Evolutionary conservation across 176 grass and related monocot genomes (phyloP), one percentile per base, ranked within the genome.

Genomic region (Melocanna baccifera): DNA sequence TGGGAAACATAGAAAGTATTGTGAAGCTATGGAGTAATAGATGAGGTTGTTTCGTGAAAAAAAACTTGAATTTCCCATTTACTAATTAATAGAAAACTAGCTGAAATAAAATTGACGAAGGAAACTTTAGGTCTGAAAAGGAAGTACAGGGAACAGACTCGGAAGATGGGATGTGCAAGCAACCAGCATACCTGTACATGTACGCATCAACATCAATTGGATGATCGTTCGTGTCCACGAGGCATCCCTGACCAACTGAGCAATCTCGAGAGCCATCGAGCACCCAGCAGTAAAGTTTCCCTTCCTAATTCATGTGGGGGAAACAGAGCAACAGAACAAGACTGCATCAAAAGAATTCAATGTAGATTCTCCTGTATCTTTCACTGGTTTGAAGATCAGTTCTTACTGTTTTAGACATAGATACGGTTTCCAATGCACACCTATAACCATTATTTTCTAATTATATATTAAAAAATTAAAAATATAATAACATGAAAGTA

Each of bases 131-230:
- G 28, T 22, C 46, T n/a, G 5, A 39, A 55, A 15, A 55, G 25
- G 13, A 14, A 58, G 5, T 42, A 46, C 20, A 59, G 48, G 2
- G 25, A 43, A 34, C 62, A 34, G 45, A 70, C 6, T 45, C 14
- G 7, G 1, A 55, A 66, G 13, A 28, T 4, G 62, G 18, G 41
- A 26, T 71, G 8, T 79, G 47, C 46, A 19, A 42, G 26, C n/a
- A 28, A 36, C 18, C 15, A 4, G 4, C 9, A 37, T 91, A 94
- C 94, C 92, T 94, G 83, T 97, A 97, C 94, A 97, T 97, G 76
- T 87, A 92, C 1, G 94, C 94, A 73, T 97, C 92, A 55, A 97
- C 73, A 62, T 76, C 88, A 76, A 85, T 82, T 1, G 94, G 90
- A 7, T 28, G 19, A 30, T 94, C 88, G 82, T 89, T 97, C 42